phyloP scores from a whole-genome alignment of 2,329 filamentous ascomycete genomes.

The Colletotrichum cereale region DNA sequence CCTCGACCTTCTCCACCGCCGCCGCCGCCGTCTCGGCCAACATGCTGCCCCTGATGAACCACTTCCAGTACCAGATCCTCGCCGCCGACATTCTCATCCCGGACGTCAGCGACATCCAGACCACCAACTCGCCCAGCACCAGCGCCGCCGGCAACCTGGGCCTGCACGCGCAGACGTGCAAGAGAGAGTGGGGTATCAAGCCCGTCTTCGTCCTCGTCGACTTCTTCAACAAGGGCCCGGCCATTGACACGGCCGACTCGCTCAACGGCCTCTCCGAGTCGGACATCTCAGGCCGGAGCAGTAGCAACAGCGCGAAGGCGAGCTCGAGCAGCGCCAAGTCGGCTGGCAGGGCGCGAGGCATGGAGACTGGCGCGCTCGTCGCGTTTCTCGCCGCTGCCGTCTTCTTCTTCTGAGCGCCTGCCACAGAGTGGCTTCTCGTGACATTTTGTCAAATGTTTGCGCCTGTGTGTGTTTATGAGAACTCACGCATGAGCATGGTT shows the following conservation, averaged over 20 bases:
- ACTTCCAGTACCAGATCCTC: slow-evolving; percentile 76
- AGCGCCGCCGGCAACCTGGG: slow-evolving; percentile 66
- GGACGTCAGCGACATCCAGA: slow-evolving; percentile 68
- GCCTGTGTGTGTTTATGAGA: not conserved
- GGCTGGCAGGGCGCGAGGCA: slow-evolving; percentile 38
- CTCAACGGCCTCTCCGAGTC: slow-evolving; percentile 67
- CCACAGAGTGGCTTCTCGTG: not conserved
- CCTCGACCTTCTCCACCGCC: slow-evolving; percentile 62
- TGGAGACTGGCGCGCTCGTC: slow-evolving; percentile 56
- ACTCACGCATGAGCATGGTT: not conserved
- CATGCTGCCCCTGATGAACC: slow-evolving; percentile 81
- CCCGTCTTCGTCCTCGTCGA: slow-evolving; percentile 85
- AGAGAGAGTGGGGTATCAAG: slow-evolving; percentile 67
- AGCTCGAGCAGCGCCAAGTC: slow-evolving; percentile 37
- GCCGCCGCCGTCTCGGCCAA: slow-evolving; percentile 67
- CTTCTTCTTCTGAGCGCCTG: slow-evolving; percentile 49
- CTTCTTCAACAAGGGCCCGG: slow-evolving; percentile 80
- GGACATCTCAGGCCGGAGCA: slow-evolving; percentile 52
- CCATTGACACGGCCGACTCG: slow-evolving; percentile 76
- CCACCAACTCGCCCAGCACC: slow-evolving; percentile 74
- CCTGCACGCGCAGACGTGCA: slow-evolving; percentile 66
- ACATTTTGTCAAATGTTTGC: not conserved
- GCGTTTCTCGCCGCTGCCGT: slow-evolving; percentile 58
- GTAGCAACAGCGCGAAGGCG: slow-evolving; percentile 41
- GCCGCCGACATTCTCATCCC: slow-evolving; percentile 70